phyloP scores from a whole-genome alignment of 441 rosid genomes.

The Corymbia calophylla region DNA sequence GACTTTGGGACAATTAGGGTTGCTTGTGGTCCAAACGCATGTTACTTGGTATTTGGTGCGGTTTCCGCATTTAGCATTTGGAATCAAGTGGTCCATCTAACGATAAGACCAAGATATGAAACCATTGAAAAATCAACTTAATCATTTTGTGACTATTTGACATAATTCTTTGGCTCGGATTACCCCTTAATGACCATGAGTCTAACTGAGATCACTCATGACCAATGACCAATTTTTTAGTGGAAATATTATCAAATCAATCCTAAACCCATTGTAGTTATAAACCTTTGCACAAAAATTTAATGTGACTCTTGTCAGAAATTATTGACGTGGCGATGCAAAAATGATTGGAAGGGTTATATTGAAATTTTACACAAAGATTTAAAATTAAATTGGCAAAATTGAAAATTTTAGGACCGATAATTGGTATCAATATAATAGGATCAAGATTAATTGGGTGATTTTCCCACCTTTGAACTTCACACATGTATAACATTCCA shows the following conservation, averaged over 20 bases:
- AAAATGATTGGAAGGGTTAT: neutral
- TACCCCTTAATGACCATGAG: neutral
- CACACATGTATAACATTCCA: too few relatives aligned
- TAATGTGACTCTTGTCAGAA: rapidly evolving
- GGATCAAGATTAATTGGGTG: neutral
- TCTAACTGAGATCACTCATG: neutral
- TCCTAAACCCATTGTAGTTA: rapidly evolving
- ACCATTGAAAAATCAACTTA: neutral
- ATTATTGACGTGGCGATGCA: neutral
- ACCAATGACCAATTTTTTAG: neutral
- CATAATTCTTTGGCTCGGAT: neutral
- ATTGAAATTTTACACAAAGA: rapidly evolving
- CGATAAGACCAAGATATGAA: neutral
- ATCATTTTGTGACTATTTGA: neutral
- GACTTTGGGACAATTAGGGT: neutral
- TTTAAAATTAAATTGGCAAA: neutral
- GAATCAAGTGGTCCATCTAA: neutral
- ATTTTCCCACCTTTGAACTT: neutral
- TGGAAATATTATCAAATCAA: neutral
- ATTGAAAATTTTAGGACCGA: neutral
- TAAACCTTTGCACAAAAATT: neutral
- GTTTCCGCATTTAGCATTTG: neutral
- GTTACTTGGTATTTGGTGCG: neutral
- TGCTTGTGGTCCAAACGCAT: neutral
- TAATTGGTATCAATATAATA: neutral